A percentile compares a stretch with the other conserved stretches of the same genome.
phyloP scores from a whole-genome alignment of 129 eudicot genomes.

The Ambrosia trifida region DNA sequence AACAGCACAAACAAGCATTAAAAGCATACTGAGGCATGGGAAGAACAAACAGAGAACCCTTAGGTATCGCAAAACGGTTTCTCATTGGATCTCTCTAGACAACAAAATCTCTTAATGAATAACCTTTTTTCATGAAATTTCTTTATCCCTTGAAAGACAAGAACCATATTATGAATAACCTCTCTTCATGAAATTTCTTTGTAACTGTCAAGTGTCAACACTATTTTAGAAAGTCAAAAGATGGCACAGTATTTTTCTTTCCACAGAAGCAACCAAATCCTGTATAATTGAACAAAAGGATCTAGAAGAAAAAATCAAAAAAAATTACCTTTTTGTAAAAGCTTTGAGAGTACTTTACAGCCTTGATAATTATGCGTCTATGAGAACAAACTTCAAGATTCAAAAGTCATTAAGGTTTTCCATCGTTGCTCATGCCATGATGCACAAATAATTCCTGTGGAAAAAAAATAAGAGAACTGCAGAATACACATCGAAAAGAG shows the following conservation, averaged over 20 bases:
- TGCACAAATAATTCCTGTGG: background rate
- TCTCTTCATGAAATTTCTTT: background rate
- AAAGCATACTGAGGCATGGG: background rate
- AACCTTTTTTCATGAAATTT: too few relatives aligned
- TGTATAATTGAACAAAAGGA: background rate
- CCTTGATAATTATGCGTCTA: background rate
- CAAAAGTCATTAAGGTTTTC: background rate
- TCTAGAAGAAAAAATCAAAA: background rate
- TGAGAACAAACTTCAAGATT: background rate
- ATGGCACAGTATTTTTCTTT: background rate
- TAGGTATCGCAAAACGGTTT: background rate
- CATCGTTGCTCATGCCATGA: background rate
- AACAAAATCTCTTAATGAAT: background rate
- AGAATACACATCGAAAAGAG: background rate
- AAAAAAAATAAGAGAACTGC: background rate
- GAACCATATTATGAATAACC: background rate
- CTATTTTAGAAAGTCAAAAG: background rate
- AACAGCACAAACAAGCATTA: background rate
- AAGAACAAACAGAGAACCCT: background rate
- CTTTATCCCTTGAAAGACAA: too few relatives aligned
- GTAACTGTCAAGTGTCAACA: background rate
- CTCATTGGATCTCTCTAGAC: background rate
- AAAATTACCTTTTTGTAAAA: background rate
- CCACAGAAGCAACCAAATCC: slow-evolving; percentile 1
- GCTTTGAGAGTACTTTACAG: background rate